A percentile compares a stretch with the other conserved stretches of the same genome.
Evolutionary conservation across 352 stramenopile species (phyloP).

Genomic region (Globisporangium canariense): DNA sequence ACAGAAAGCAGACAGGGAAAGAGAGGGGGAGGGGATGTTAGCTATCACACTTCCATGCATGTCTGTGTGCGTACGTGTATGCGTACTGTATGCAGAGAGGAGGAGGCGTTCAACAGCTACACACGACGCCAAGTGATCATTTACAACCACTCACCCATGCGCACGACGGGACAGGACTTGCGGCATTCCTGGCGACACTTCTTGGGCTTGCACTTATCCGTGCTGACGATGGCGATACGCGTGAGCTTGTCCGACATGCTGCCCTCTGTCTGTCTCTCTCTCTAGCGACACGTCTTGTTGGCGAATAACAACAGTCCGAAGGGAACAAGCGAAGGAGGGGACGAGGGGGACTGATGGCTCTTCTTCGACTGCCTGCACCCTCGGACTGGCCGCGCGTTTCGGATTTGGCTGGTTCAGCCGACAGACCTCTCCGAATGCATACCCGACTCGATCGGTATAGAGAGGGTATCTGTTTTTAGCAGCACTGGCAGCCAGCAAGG

Average conservation of each 20-base stretch:
- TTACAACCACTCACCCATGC: conserved; percentile 76
- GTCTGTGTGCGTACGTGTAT: background rate
- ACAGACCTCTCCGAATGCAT: conserved; percentile 9
- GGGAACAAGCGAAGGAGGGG: background rate
- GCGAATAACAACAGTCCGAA: background rate
- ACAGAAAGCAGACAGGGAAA: background rate
- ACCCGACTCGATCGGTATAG: conserved; percentile 2
- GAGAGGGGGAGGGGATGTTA: background rate
- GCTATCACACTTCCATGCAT: background rate
- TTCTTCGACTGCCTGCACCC: conserved; percentile 20
- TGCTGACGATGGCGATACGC: conserved; percentile 98
- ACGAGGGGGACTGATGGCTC: background rate
- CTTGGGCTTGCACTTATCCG: conserved; percentile 99
- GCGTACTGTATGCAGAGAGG: too few relatives aligned
- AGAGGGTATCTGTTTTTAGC: background rate
- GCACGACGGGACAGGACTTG: conserved; percentile 98
- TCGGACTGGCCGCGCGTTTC: conserved; percentile 16
- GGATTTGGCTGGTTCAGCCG: conserved; percentile 22
- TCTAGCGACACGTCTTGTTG: conserved; percentile 7
- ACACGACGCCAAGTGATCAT: background rate
- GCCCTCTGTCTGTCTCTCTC: conserved; percentile 1
- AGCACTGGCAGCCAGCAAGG: background rate
- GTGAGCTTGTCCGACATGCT: conserved; percentile 91
- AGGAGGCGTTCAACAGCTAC: background rate
- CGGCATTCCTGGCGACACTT: conserved; percentile 99